Evolutionary conservation across 257 asterid species (phyloP).

Genomic region (Nicotiana paniculata): DNA sequence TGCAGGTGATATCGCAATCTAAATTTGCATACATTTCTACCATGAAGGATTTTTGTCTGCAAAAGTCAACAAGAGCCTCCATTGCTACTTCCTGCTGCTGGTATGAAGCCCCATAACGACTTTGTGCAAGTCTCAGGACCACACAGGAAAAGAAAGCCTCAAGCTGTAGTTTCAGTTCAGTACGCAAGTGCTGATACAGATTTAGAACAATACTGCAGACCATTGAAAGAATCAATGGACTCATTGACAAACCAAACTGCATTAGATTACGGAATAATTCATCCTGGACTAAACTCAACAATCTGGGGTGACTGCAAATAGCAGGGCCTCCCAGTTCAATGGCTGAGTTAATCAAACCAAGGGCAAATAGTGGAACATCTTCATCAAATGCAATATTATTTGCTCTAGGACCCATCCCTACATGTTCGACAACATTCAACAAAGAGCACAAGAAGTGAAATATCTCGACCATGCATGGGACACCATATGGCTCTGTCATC

Average conservation of each 20-base stretch:
- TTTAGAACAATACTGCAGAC: conserved; percentile 91
- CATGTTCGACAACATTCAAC: conserved; percentile 74
- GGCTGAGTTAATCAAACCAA: conserved; percentile 91
- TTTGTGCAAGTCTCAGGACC: conserved; percentile 83
- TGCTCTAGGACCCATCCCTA: conserved; percentile 71
- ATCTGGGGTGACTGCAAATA: conserved; percentile 63
- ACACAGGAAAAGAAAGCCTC: conserved; percentile 97
- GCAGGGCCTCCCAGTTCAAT: conserved; percentile 87
- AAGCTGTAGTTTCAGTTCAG: conserved; percentile 82
- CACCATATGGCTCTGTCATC: conserved; percentile 90
- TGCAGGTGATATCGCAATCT: conserved; percentile 93
- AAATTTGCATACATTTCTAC: conserved; percentile 90
- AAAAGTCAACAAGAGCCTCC: conserved; percentile 97
- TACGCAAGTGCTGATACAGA: conserved; percentile 77
- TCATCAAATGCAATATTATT: conserved; percentile 85
- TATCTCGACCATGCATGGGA: conserved; percentile 94
- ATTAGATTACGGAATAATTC: conserved; percentile 82
- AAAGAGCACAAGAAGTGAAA: conserved; percentile 88
- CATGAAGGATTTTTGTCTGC: conserved; percentile 89
- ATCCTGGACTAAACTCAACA: conserved; percentile 86
- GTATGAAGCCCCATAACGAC: conserved; percentile 85
- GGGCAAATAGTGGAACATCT: conserved; percentile 86
- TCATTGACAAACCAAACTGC: conserved; percentile 89
- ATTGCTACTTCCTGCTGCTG: conserved; percentile 99
- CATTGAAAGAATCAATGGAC: conserved; percentile 90